A percentile compares a stretch with the other conserved stretches of the same genome.
phyloP scores from a whole-genome alignment of 148 eudicot genomes.

The Silene uniflora region DNA sequence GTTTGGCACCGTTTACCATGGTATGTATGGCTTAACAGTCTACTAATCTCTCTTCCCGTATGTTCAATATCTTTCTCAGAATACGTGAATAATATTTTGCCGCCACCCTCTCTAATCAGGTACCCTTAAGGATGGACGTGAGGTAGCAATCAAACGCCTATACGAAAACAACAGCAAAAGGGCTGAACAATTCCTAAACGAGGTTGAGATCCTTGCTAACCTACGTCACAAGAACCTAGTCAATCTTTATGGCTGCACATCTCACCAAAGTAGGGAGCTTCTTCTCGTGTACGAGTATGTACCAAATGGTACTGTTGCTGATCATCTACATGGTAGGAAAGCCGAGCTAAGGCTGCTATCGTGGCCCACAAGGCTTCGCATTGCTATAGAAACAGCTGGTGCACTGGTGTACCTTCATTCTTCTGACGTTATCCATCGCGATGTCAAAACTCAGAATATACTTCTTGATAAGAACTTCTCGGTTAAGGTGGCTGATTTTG shows the following conservation, averaged over 20 bases:
- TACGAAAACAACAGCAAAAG: slow-evolving; percentile 54
- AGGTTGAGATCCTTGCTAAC: slow-evolving; percentile 53
- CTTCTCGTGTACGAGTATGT: slow-evolving; percentile 75
- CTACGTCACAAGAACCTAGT: slow-evolving; percentile 66
- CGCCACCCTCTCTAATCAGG: slow-evolving; percentile 15
- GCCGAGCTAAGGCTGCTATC: slow-evolving; percentile 18
- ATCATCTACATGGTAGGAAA: slow-evolving; percentile 55
- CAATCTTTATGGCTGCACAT: slow-evolving; percentile 71
- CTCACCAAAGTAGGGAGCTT: slow-evolving; percentile 45
- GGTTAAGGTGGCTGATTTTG: slow-evolving; percentile 45
- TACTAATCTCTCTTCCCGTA: too few species aligned
- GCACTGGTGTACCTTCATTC: slow-evolving; percentile 58
- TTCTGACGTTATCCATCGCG: slow-evolving; percentile 56
- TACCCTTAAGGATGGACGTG: slow-evolving; percentile 36
- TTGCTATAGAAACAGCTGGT: slow-evolving; percentile 49
- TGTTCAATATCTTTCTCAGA: too few species aligned
- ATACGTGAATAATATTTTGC: neutral
- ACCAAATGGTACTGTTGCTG: slow-evolving; percentile 73
- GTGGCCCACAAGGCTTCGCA: slow-evolving; percentile 46
- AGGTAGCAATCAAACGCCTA: slow-evolving; percentile 61
- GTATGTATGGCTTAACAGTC: slow-evolving; percentile 12
- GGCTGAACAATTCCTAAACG: slow-evolving; percentile 65
- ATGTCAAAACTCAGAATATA: slow-evolving; percentile 57
- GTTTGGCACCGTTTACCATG: slow-evolving; percentile 65
- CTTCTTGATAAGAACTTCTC: slow-evolving; percentile 45